Percentiles rank a stretch among this genome's conserved stretches.
These are phyloP conservation scores for Tolypocladium album DNA, from an alignment of 2,329 filamentous ascomycete genomes.

Conservation along the genomic window DNA sequence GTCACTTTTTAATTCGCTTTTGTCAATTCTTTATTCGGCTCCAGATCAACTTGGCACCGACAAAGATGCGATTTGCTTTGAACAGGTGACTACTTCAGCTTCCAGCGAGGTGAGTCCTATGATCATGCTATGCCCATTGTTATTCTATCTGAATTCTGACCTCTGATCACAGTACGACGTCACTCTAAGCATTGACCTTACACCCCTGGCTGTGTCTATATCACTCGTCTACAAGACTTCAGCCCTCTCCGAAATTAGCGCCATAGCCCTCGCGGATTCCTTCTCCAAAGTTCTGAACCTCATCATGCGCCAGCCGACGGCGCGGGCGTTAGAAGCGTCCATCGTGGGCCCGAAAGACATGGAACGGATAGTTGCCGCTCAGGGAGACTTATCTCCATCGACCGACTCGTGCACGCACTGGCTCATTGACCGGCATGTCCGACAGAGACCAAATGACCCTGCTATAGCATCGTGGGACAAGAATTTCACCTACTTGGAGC, in stretches of 20 bases:
- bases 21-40: background rate
- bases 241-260: background rate
- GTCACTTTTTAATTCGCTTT: background rate
- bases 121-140: background rate
- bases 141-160: background rate
- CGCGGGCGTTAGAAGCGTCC: background rate
- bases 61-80: background rate
- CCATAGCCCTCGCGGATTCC: background rate
- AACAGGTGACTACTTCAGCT: background rate
- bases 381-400: background rate
- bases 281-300: background rate
- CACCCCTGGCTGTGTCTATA: background rate
- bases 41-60: background rate
- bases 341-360: background rate
- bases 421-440: conserved; percentile 3
- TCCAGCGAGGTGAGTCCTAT: background rate
- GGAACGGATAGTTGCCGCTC: background rate
- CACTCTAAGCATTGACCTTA: background rate
- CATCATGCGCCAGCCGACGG: background rate
- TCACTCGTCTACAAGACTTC: background rate
- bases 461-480: conserved; percentile 8
- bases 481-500: background rate
- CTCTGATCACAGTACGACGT: background rate
- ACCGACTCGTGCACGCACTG: conserved; percentile 5
- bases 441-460: background rate